phyloP scores from a whole-genome alignment of 768 basidiomycete species.

The Grammothele lineata region DNA sequence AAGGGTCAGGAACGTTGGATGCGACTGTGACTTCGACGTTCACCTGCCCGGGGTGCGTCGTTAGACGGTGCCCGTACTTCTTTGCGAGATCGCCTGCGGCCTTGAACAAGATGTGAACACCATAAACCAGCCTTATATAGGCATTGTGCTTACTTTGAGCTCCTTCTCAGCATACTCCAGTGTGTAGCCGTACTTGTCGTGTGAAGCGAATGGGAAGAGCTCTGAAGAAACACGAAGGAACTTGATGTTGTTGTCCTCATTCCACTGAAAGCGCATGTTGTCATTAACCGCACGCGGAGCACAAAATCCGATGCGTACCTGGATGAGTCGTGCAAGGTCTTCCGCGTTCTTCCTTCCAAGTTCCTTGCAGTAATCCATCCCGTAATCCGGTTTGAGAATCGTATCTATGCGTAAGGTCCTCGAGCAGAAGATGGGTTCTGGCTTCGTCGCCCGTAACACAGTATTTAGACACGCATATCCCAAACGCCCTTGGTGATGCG shows the following conservation, averaged over 20 bases:
- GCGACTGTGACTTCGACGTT: background rate
- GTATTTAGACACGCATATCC: constrained; percentile 88
- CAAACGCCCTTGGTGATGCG: constrained; percentile 16
- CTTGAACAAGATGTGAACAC: constrained; percentile 2
- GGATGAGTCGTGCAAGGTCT: constrained; percentile 69
- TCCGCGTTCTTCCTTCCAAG: constrained; percentile 70
- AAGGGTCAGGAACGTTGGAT: background rate
- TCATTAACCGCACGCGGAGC: background rate
- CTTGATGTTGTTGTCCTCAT: constrained; percentile 79
- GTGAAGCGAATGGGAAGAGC: constrained; percentile 91
- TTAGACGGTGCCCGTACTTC: constrained; percentile 57
- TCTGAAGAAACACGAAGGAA: constrained; percentile 89
- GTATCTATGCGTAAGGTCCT: constrained; percentile 60
- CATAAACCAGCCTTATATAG: constrained; percentile 9
- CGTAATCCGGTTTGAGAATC: constrained; percentile 71
- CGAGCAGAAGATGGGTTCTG: constrained; percentile 67
- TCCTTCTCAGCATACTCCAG: constrained; percentile 67
- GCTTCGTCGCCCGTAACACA: constrained; percentile 66
- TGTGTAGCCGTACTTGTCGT: constrained; percentile 74
- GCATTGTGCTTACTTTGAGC: constrained; percentile 38
- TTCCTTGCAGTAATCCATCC: constrained; percentile 69
- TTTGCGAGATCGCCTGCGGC: constrained; percentile 43
- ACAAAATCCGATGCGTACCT: constrained; percentile 26
- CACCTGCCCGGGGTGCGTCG: constrained; percentile 80
- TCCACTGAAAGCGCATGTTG: constrained; percentile 51